Conservation (phyloP, 208 protist genomes). For the Dictyostelium gargantuum region DNA sequence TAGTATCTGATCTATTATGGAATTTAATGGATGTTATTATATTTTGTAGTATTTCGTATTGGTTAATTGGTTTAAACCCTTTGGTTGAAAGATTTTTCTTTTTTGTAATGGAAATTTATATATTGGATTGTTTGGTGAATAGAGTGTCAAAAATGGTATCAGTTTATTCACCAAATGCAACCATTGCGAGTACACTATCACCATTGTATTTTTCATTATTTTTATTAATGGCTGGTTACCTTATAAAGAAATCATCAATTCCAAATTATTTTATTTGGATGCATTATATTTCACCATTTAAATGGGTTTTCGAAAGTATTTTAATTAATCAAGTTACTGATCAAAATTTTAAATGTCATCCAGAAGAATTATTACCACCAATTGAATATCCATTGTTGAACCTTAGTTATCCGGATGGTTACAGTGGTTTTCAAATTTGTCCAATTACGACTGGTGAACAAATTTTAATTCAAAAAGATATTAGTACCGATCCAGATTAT, state of each 20-base stretch:
- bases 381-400: not conserved
- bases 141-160: not conserved
- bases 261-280: not conserved
- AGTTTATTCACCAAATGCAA: not conserved
- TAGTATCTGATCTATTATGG: conserved; percentile 26
- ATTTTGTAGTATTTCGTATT: conserved; percentile 1
- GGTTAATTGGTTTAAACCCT: conserved; percentile 35
- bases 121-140: conserved; percentile 29
- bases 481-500: not conserved
- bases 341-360: not conserved
- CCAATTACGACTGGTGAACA: conserved; percentile 3
- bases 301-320: conserved; percentile 28
- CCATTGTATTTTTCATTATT: conserved; percentile 17
- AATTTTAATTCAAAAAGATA: not conserved
- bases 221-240: conserved; percentile 33
- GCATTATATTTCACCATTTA: conserved; percentile 50
- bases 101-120: conserved; percentile 23
- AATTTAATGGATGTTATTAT: conserved; percentile 21
- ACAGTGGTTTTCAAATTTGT: not conserved
- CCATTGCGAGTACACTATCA: not conserved
- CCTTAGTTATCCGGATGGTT: conserved; percentile 2
- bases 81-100: not conserved
- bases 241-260: conserved; percentile 4
- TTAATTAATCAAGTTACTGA: conserved; percentile 26
- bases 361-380: conserved; percentile 19